Base-by-base conservation (phyloP, 495 filamentous ascomycete species). In the Xylaria flabelliformis region DNA sequence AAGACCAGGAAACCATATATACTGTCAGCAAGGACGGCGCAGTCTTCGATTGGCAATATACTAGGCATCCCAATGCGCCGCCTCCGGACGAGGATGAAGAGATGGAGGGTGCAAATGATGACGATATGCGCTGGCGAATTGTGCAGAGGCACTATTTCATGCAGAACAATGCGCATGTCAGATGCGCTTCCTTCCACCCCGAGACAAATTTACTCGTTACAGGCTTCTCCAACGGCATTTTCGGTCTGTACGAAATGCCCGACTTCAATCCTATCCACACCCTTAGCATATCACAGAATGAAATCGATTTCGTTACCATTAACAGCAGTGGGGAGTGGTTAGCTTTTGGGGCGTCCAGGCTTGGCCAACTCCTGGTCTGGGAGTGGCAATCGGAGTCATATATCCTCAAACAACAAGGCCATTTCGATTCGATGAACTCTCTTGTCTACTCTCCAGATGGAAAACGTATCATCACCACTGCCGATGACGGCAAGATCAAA, bases 361-460 rank as follows among this genome's bases (percentile, higher is more conserved):
- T 97, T 34, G 96, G 96, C 15, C 96, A 99, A 74, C 83, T 99
- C 17, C 86, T 99, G 46, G 97, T 99, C 32, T 99, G 96, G 96
- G 96, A 99, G 80, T 98, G 97, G 97, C 97, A 98, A 77, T 98
- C 97, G 2, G 96, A 99, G 80, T 98, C 97, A n/a, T 98, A 98
- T 81, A 95, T 99, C 69, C 82, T 99, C 44, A 99, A 98, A 80
- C 96, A 99, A 77, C 96, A 98, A 81, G 95, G 95, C 1, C 96
- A 99, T 81, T 93, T 97, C 62, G 97, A 99, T 77, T 91, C 94
- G n/a, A 93, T 98, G 90, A 98, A 97, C 80, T 85, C 95, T 9
- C 84, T 99, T 7, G 91, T 90, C 15, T 98, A 98, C 81, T 97
- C 97, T 6, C 94, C 95, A 0, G 95, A 98, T 75, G 95, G 96